Evolutionary conservation across 805 yeast genomes (phyloP).

Genomic region (Schizosaccharomyces cryophilus): DNA sequence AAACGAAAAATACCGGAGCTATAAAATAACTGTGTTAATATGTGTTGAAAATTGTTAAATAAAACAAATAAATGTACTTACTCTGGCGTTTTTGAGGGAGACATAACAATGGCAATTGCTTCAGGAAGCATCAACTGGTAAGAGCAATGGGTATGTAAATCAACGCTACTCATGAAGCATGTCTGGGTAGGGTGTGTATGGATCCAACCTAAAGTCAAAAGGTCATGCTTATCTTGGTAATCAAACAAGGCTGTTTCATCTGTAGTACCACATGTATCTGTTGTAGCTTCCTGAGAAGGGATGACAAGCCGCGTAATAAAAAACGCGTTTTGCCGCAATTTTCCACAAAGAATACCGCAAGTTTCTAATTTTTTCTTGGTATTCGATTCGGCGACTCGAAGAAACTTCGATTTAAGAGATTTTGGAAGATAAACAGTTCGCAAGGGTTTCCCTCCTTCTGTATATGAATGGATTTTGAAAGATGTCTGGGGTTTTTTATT

Average conservation of each 20-base stretch:
- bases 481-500: not conserved
- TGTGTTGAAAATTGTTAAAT: not conserved
- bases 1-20: slow-evolving; percentile 31
- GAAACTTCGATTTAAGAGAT: slow-evolving; percentile 20
- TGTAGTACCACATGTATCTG: slow-evolving; percentile 36
- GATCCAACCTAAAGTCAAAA: slow-evolving; percentile 50
- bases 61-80: slow-evolving; percentile 2
- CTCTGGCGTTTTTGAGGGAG: slow-evolving; percentile 24
- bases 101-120: slow-evolving; percentile 41
- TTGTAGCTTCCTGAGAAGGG: slow-evolving; percentile 38
- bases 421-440: slow-evolving; percentile 28
- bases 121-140: slow-evolving; percentile 49
- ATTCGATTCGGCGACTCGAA: slow-evolving; percentile 24
- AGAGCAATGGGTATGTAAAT: slow-evolving; percentile 41
- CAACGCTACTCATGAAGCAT: slow-evolving; percentile 43
- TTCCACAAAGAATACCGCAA: slow-evolving; percentile 44
- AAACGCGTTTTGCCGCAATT: slow-evolving; percentile 32
- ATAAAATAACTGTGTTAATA: not conserved
- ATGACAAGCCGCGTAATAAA: slow-evolving; percentile 36
- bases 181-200: slow-evolving; percentile 54
- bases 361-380: slow-evolving; percentile 32
- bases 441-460: slow-evolving; percentile 34
- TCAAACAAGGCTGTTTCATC: slow-evolving; percentile 36
- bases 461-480: slow-evolving; percentile 7
- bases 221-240: slow-evolving; percentile 27